These are phyloP conservation scores for Apophysomyces ossiformis DNA, from an alignment of 371 early-diverging fungal genomes.

Conservation along the genomic window DNA sequence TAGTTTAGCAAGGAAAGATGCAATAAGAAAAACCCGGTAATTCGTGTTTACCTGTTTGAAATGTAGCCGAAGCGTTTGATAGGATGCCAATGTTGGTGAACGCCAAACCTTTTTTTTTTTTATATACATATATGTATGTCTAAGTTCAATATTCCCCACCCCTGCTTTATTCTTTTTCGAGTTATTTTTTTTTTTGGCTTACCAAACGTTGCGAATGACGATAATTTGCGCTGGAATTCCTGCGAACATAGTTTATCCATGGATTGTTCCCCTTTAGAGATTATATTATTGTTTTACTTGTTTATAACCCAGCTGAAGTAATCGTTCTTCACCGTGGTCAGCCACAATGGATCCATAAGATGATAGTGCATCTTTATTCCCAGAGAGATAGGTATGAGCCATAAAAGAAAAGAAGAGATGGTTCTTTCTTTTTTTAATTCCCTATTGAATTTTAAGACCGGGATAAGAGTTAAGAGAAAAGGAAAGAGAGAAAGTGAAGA, in stretches of 20 bases:
- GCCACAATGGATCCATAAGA: conserved; percentile 9
- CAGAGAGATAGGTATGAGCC: conserved; percentile 2
- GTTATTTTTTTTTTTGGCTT: conserved; percentile 3
- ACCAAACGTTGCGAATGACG: conserved; percentile 53
- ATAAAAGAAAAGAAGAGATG: conserved; percentile 12
- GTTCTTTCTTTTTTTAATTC: not conserved
- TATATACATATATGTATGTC: not conserved
- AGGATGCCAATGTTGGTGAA: conserved; percentile 53
- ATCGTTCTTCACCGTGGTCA: conserved; percentile 22
- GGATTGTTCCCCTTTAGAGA: not conserved
- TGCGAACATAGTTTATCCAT: conserved; percentile 11
- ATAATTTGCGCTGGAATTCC: conserved; percentile 41
- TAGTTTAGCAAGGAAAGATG: not conserved
- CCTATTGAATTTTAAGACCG: not conserved
- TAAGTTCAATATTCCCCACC: not conserved
- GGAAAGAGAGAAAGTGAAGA: too few species aligned
- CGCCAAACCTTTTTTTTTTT: conserved; percentile 32
- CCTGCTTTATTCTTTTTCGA: too few species aligned
- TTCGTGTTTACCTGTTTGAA: conserved; percentile 41
- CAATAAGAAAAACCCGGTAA: not conserved
- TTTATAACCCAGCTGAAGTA: conserved; percentile 36
- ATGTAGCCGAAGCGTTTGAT: conserved; percentile 49
- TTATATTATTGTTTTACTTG: conserved; percentile 22
- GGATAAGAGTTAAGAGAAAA: conserved; percentile 5
- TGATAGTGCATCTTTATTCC: not conserved